Percentiles rank a stretch among this genome's conserved stretches.
Conservation (phyloP, 805 yeast species). For the Candida broadrunensis region DNA sequence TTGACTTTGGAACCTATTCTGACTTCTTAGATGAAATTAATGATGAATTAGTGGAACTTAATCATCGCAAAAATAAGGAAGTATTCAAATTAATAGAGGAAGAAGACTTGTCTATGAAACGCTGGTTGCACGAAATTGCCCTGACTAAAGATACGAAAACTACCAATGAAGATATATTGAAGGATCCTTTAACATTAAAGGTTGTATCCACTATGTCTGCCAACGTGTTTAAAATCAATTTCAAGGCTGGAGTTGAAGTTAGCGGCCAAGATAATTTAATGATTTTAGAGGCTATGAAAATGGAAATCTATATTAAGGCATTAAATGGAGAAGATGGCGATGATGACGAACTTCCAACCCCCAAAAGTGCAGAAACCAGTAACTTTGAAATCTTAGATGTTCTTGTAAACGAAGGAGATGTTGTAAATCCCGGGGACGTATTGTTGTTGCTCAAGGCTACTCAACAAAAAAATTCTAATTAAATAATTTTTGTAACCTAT, state of each 20-base stretch:
- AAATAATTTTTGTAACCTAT: no score
- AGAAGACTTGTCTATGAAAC: slow-evolving; percentile 13
- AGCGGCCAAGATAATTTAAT: slow-evolving; percentile 16
- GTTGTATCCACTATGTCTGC: slow-evolving; percentile 28
- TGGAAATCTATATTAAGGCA: slow-evolving; percentile 29
- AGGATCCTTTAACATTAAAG: slow-evolving; percentile 18
- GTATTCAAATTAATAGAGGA: slow-evolving; percentile 11
- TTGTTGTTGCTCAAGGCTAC: slow-evolving; percentile 6
- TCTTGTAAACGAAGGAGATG: slow-evolving; percentile 28
- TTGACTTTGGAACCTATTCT: slow-evolving; percentile 29
- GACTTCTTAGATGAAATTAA: slow-evolving; percentile 22
- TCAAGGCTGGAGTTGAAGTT: slow-evolving; percentile 17
- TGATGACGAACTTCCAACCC: slow-evolving; percentile 8
- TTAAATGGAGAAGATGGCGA: slow-evolving; percentile 9
- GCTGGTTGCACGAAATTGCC: slow-evolving; percentile 22
- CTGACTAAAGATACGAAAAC: slow-evolving; percentile 5
- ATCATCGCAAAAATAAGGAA: slow-evolving; percentile 6
- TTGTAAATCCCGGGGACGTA: slow-evolving; percentile 25
- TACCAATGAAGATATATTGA: slow-evolving; percentile 9
- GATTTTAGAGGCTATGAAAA: slow-evolving; percentile 33
- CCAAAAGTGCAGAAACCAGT: background rate
- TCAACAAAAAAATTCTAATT: no score
- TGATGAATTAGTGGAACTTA: slow-evolving; percentile 18
- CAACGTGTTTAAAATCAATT: slow-evolving; percentile 26
- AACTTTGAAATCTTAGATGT: slow-evolving; percentile 18